Conservation (phyloP, 768 basidiomycete species). For the Russula compacta region DNA sequence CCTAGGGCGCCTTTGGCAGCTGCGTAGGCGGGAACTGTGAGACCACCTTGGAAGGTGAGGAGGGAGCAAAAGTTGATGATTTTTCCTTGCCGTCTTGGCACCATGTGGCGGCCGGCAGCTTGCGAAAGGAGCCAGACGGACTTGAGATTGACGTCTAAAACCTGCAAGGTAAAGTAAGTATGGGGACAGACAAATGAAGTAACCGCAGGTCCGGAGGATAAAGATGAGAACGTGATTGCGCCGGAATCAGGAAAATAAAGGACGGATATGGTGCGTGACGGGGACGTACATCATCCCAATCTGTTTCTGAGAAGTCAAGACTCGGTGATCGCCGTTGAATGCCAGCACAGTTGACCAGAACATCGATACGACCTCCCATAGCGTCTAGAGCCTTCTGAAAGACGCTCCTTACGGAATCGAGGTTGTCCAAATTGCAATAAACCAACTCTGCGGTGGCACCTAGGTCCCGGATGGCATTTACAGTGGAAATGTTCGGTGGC, state of each 20-base stretch:
- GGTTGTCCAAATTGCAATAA: constrained; percentile 48
- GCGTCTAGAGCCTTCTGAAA: constrained; percentile 39
- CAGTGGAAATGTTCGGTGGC: constrained; percentile 30
- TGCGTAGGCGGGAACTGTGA: constrained; percentile 83
- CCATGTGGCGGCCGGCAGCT: constrained; percentile 87
- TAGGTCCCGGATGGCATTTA: constrained; percentile 29
- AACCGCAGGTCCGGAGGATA: constrained; percentile 10
- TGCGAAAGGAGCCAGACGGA: constrained; percentile 77
- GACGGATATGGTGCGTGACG: constrained; percentile 5
- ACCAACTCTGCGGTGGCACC: constrained; percentile 35
- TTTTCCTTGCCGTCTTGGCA: constrained; percentile 58
- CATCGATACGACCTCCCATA: constrained; percentile 46
- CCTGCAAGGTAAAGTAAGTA: constrained; percentile 35
- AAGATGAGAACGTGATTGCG: background rate
- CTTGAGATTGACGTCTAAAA: constrained; percentile 82
- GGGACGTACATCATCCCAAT: constrained; percentile 61
- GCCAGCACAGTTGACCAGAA: constrained; percentile 64
- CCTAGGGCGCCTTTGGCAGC: constrained; percentile 85
- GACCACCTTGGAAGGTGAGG: constrained; percentile 39
- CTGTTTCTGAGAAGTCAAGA: constrained; percentile 53
- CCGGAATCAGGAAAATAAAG: constrained; percentile 3
- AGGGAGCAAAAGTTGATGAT: constrained; percentile 51
- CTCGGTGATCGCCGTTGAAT: constrained; percentile 52
- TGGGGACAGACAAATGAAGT: constrained; percentile 3
- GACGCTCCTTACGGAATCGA: constrained; percentile 40